Conservation (phyloP, 257 asterid genomes). For the Cynanchum wilfordii region DNA sequence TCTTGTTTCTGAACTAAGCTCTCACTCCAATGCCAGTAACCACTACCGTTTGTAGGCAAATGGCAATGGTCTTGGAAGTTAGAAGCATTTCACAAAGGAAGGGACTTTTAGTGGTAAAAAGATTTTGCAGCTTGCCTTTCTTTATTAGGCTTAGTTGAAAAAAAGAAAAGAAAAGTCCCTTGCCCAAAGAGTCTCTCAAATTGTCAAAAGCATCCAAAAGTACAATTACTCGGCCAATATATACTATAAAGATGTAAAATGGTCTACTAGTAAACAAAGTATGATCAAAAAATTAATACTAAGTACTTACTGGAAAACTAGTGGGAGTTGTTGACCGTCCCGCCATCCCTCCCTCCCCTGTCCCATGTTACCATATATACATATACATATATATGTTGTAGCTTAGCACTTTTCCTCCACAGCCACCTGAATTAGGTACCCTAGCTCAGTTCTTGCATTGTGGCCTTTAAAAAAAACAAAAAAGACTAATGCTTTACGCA, state of each 20-base stretch:
- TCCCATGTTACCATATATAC: conserved; percentile 27
- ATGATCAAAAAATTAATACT: too few relatives aligned
- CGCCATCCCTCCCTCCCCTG: conserved; percentile 24
- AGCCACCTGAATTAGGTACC: not conserved
- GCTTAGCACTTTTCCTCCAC: conserved; percentile 4
- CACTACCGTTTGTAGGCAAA: conserved; percentile 42
- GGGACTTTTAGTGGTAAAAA: conserved; percentile 40
- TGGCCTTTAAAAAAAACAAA: not conserved
- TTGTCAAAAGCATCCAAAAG: conserved; percentile 36
- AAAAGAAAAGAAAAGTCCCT: conserved; percentile 26
- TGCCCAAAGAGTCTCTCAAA: conserved; percentile 9
- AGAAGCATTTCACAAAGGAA: conserved; percentile 12
- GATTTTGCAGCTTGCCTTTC: conserved; percentile 23
- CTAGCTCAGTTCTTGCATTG: not conserved
- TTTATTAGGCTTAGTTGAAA: conserved; percentile 14
- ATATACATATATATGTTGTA: conserved; percentile 17
- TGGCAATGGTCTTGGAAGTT: conserved; percentile 26
- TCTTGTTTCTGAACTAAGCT: conserved; percentile 16
- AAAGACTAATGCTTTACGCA: not conserved
- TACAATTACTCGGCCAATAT: conserved; percentile 8
- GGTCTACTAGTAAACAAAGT: not conserved
- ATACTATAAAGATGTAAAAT: not conserved
- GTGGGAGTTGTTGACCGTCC: conserved; percentile 72
- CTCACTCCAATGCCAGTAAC: conserved; percentile 19
- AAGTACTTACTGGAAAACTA: conserved; percentile 30